phyloP scores from a whole-genome alignment of 441 rosid species.

The Omphalea diandra region DNA sequence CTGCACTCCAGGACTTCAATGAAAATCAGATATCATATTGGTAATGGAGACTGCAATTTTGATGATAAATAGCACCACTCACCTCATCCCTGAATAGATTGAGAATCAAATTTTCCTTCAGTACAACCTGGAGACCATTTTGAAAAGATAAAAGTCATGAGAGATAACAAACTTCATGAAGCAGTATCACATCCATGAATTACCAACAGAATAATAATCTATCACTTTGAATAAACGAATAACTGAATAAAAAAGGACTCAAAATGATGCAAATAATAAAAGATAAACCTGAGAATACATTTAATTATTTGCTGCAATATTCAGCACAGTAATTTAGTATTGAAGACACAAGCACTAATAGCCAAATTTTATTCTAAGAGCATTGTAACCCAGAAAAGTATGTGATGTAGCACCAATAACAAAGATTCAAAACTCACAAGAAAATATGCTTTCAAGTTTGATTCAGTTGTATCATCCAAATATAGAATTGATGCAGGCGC shows the following conservation, averaged over 20 bases:
- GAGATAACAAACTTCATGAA: conserved; percentile 7
- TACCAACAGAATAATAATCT: conserved; percentile 2
- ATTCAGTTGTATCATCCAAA: too few species aligned
- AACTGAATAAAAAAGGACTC: neutral
- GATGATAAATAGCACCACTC: conserved; percentile 29
- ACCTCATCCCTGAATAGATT: conserved; percentile 97
- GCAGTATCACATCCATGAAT: neutral
- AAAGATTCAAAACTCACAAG: too few species aligned
- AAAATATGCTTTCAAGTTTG: too few species aligned
- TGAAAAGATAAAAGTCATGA: conserved; percentile 12
- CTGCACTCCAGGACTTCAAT: conserved; percentile 48
- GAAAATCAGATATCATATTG: conserved; percentile 36
- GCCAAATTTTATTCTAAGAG: too few species aligned
- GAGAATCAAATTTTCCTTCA: conserved; percentile 92
- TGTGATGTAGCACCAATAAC: too few species aligned
- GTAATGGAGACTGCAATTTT: conserved; percentile 23
- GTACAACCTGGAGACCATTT: conserved; percentile 69
- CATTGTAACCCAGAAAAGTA: too few species aligned
- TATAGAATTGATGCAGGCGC: too few species aligned
- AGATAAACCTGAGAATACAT: too few species aligned
- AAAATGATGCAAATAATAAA: too few species aligned
- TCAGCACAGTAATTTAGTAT: too few species aligned
- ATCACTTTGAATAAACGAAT: neutral
- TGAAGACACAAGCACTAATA: too few species aligned
- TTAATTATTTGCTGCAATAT: too few species aligned